Conservation (phyloP, 2,329 filamentous ascomycete species). For the Microthyrium microscopicum region DNA sequence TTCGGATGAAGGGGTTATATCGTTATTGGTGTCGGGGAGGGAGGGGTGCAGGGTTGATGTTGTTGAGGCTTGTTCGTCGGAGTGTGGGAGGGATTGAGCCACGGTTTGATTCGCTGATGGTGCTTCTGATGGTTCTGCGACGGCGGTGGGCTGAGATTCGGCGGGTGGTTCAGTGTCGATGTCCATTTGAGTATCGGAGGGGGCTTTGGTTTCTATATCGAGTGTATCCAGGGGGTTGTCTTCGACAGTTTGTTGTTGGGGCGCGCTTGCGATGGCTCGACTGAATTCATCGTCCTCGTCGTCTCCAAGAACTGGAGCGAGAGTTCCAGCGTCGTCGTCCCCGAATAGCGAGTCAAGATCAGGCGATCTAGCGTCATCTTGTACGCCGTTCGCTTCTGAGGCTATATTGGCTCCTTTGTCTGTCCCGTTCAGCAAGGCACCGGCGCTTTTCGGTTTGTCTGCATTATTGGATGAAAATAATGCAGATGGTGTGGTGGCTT, state of each 20-base stretch:
- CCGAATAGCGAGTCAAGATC: conserved; percentile 72
- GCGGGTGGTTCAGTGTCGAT: no score
- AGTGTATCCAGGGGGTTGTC: conserved; percentile 13
- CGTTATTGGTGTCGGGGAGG: conserved; percentile 5
- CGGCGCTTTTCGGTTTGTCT: conserved; percentile 39
- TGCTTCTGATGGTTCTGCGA: conserved; percentile 1
- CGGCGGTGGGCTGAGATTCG: background rate
- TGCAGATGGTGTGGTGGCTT: conserved; percentile 32
- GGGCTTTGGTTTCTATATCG: background rate
- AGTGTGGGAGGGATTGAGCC: conserved; percentile 34
- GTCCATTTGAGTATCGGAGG: background rate
- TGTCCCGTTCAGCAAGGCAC: conserved; percentile 28
- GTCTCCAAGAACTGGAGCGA: conserved; percentile 46
- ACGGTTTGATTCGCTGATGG: background rate
- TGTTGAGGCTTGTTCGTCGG: conserved; percentile 25
- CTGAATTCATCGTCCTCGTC: conserved; percentile 79
- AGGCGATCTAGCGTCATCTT: conserved; percentile 50
- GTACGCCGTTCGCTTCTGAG: conserved; percentile 3
- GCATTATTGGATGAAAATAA: conserved; percentile 65
- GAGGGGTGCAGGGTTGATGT: conserved; percentile 12
- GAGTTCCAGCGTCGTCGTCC: conserved; percentile 34
- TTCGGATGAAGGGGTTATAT: conserved; percentile 38
- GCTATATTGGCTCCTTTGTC: conserved; percentile 15
- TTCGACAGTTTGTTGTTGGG: conserved; percentile 27
- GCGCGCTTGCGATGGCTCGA: conserved; percentile 45